These are phyloP conservation scores for Lentinus brumalis DNA, from an alignment of 768 basidiomycete genomes.

Conservation along the genomic window DNA sequence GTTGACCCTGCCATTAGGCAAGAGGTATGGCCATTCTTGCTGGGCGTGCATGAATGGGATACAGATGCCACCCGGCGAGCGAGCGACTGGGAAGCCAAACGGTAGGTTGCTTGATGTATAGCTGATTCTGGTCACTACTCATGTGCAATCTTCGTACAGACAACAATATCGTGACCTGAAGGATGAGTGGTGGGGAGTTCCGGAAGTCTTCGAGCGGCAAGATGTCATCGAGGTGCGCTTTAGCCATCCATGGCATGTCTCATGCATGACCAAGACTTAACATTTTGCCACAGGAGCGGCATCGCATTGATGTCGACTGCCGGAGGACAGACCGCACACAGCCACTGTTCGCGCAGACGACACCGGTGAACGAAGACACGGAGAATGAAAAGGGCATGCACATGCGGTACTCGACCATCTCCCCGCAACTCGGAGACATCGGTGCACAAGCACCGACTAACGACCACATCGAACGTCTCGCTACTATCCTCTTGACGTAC, in stretches of 20 bases:
- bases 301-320: constrained; percentile 95
- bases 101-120: constrained; percentile 36
- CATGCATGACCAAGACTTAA: neutral
- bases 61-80: constrained; percentile 62
- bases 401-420: constrained; percentile 69
- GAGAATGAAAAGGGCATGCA: constrained; percentile 60
- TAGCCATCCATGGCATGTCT: constrained; percentile 13
- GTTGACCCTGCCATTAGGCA: constrained; percentile 60
- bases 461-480: constrained; percentile 89
- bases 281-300: constrained; percentile 64
- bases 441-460: constrained; percentile 89
- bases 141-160: constrained; percentile 39
- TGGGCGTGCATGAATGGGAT: constrained; percentile 86
- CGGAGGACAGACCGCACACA: constrained; percentile 95
- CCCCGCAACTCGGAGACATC: constrained; percentile 69
- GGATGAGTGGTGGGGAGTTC: constrained; percentile 79
- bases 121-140: neutral
- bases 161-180: constrained; percentile 71
- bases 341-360: constrained; percentile 68
- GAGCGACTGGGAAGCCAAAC: constrained; percentile 61
- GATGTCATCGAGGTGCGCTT: constrained; percentile 76
- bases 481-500: constrained; percentile 85
- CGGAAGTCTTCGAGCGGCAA: constrained; percentile 77
- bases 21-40: constrained; percentile 87
- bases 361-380: constrained; percentile 44